Percentiles rank a stretch among this genome's conserved stretches.
Conservation (phyloP, 768 basidiomycete genomes). For the Psilocybe tampanensis region DNA sequence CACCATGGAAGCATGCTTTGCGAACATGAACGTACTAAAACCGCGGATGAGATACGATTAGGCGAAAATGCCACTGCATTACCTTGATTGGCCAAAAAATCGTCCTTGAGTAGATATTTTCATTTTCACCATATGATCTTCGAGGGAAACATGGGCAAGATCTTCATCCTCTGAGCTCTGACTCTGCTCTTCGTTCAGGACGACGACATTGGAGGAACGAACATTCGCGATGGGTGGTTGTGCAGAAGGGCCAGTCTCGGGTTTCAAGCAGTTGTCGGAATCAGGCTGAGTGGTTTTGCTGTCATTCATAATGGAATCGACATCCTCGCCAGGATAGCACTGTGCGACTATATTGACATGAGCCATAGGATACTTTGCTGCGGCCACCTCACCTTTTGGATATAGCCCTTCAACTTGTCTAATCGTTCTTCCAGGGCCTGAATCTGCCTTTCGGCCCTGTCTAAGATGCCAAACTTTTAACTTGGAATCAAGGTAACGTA, state of each 20-base stretch:
- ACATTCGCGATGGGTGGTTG: not conserved
- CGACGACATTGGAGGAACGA: not conserved
- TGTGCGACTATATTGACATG: not conserved
- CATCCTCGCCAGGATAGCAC: not conserved
- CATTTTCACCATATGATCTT: not conserved
- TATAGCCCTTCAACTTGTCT: not conserved
- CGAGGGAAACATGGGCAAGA: not conserved
- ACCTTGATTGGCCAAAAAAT: constrained; percentile 2
- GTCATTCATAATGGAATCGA: not conserved
- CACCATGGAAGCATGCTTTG: not conserved
- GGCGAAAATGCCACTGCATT: not conserved
- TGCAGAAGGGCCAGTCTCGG: not conserved
- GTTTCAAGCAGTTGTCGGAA: no score
- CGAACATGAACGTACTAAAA: not conserved
- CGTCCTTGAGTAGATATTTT: not conserved
- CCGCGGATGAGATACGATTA: not conserved
- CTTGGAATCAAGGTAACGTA: not conserved
- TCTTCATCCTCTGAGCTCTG: not conserved
- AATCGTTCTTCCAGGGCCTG: not conserved
- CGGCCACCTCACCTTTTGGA: not conserved
- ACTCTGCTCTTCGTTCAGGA: not conserved
- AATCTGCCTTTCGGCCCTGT: not conserved
- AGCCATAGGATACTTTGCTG: no score
- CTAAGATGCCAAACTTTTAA: not conserved
- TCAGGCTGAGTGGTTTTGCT: not conserved